Percentiles rank a stretch among this genome's conserved stretches.
Evolutionary conservation across 2,329 filamentous ascomycete genomes (phyloP).

Genomic region (Penicillium crustosum): DNA sequence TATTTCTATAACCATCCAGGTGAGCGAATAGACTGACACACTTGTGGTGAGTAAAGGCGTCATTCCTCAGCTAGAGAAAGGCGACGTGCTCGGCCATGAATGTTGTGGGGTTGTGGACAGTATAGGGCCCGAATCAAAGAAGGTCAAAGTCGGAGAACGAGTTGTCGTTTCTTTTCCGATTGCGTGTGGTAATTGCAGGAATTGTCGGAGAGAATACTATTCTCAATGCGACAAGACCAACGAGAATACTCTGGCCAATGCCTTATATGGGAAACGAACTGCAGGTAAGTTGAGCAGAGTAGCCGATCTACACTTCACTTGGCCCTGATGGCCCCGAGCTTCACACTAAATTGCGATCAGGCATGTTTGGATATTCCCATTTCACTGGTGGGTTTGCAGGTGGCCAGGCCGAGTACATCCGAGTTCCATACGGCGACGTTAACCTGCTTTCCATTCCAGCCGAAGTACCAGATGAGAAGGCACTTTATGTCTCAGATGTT

Average conservation of each 20-base stretch:
- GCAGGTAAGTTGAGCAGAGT: constrained; percentile 53
- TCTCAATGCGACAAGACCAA: constrained; percentile 81
- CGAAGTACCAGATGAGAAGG: constrained; percentile 80
- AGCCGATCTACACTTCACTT: neutral
- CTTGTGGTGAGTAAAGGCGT: constrained; percentile 30
- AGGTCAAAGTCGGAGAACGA: constrained; percentile 60
- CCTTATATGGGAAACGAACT: constrained; percentile 76
- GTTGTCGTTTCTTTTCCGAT: constrained; percentile 89
- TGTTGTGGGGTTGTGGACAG: constrained; percentile 55
- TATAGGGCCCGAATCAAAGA: constrained; percentile 56
- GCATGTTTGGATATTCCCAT: constrained; percentile 69
- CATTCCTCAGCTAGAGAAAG: constrained; percentile 60
- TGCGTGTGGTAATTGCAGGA: constrained; percentile 66
- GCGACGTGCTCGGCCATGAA: constrained; percentile 66
- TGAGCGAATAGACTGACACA: neutral
- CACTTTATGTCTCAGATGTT: constrained; percentile 77
- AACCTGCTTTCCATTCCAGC: constrained; percentile 79
- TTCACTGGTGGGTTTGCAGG: constrained; percentile 86
- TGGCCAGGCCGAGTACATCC: constrained; percentile 82
- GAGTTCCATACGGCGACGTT: constrained; percentile 76
- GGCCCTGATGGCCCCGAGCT: neutral
- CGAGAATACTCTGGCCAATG: constrained; percentile 66
- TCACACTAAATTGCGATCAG: constrained; percentile 13
- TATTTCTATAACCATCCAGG: too few species aligned
- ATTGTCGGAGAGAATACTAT: constrained; percentile 74